phyloP scores from a whole-genome alignment of 2,329 filamentous ascomycete species.

The Penicillium sp. region DNA sequence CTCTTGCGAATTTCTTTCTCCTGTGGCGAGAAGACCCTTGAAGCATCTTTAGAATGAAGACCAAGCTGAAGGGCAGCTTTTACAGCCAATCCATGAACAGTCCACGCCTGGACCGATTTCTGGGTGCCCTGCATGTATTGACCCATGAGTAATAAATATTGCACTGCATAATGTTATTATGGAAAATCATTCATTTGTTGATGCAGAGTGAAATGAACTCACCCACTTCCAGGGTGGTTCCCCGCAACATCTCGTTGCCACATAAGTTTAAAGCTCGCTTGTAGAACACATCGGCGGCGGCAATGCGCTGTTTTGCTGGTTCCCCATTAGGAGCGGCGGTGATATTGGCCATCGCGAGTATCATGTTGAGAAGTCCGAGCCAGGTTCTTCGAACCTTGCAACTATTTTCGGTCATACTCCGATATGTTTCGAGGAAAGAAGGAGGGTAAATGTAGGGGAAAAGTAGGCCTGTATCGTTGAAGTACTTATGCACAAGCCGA shows the following conservation, averaged over 20 bases:
- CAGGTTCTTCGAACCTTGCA: background rate
- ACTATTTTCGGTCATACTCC: background rate
- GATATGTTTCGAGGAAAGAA: background rate
- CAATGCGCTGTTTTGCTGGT: background rate
- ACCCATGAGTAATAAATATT: background rate
- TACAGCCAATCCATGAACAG: background rate
- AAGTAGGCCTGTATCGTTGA: background rate
- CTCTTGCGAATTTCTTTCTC: background rate
- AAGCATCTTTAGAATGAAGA: background rate
- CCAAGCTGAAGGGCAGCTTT: slow-evolving; percentile 1
- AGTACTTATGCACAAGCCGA: background rate
- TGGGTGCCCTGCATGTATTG: background rate
- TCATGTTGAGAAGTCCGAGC: background rate
- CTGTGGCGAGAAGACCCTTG: background rate
- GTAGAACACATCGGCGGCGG: background rate
- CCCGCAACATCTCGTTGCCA: background rate
- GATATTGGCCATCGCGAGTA: background rate
- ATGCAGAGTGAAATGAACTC: background rate
- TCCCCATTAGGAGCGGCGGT: background rate
- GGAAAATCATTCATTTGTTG: background rate
- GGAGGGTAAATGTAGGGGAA: background rate
- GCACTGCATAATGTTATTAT: background rate
- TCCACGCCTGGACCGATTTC: background rate
- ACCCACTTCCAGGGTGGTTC: background rate
- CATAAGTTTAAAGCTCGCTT: background rate